Conservation (phyloP, 495 filamentous ascomycete species). For the Baudoinia panamericana region DNA sequence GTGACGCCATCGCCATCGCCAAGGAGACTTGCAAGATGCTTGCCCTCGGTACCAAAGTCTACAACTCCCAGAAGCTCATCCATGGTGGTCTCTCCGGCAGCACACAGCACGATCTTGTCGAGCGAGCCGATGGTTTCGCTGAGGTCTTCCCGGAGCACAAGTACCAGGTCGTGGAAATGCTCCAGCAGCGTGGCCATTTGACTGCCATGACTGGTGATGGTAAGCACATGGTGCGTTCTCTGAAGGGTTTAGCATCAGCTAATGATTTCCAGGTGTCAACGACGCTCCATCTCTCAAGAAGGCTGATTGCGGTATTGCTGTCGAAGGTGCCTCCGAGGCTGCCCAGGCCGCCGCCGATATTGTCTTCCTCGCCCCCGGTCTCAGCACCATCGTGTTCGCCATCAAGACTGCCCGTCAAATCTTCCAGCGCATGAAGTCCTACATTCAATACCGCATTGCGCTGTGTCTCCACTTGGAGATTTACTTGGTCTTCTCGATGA, state of each 20-base stretch:
- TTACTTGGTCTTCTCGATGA: conserved; percentile 65
- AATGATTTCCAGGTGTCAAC: conserved; percentile 43
- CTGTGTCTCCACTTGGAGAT: conserved; percentile 65
- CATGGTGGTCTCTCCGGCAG: conserved; percentile 61
- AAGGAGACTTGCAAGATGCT: conserved; percentile 76
- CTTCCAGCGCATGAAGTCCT: conserved; percentile 74
- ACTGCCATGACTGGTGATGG: conserved; percentile 62
- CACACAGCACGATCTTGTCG: conserved; percentile 61
- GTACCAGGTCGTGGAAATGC: conserved; percentile 66
- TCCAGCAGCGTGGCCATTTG: conserved; percentile 60
- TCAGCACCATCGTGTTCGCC: conserved; percentile 60
- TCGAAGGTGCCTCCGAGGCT: conserved; percentile 65
- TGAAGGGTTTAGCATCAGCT: no score
- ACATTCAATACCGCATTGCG: conserved; percentile 70
- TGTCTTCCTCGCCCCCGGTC: conserved; percentile 67
- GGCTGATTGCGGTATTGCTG: conserved; percentile 63
- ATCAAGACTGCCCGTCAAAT: conserved; percentile 70
- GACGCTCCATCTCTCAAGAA: conserved; percentile 63
- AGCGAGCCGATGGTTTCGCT: conserved; percentile 65
- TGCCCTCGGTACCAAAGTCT: conserved; percentile 63
- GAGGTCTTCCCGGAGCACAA: conserved; percentile 69
- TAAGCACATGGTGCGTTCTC: conserved; percentile 15
- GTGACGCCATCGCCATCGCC: conserved; percentile 66
- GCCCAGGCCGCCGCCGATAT: conserved; percentile 68
- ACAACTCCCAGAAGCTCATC: conserved; percentile 62